Evolutionary conservation across 768 basidiomycete genomes (phyloP), one percentile per base, ranked within the genome.

Genomic region (Pulveroboletus sp.): DNA sequence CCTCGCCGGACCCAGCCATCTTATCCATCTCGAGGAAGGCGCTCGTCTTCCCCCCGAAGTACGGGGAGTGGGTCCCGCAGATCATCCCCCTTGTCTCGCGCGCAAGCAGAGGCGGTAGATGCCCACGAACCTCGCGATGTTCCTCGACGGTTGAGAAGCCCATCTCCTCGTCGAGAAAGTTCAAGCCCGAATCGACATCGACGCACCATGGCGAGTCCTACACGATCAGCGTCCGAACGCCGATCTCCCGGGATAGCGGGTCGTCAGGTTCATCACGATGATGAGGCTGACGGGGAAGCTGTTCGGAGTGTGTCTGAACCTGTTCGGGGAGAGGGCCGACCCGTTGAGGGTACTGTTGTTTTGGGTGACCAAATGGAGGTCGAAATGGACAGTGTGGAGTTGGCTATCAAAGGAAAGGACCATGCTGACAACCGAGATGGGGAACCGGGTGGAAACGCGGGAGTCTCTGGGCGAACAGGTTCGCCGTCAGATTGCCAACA

Each of bases 391-490:
- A 24, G 24, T 6, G 44, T 41, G 18, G 55, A 56, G 13, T n/a
- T 32, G n/a, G 11, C 30, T 40, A 31, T 35, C 4, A 55, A 62
- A 46, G 56, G 31, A 27, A 49, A 53, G 46, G 63, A 59, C 9
- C 55, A 46, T 26, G 43, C 49, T 24, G 57, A 53, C 37, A 28
- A 39, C 26, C 53, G n/a, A 52, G 60, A 54, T 37, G 58, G 35
- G 45, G 61, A 57, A 44, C 32, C 11, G 14, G 54, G 61, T 50
- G 49, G 50, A 35, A 61, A 58, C 36, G 59, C 45, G 46, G 55
- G 56, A 40, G 61, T 62, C n/a, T 58, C 61, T 44, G 49, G 62
- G 40, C 61, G 62, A 24, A 35, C 58, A 63, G 43, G 57, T 31
- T 57, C 51, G 8, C 51, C 52, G 39, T 47, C 44, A 40, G 53